Evolutionary conservation across 2,329 filamentous ascomycete species (phyloP).

Genomic region (Colletotrichum karsti): DNA sequence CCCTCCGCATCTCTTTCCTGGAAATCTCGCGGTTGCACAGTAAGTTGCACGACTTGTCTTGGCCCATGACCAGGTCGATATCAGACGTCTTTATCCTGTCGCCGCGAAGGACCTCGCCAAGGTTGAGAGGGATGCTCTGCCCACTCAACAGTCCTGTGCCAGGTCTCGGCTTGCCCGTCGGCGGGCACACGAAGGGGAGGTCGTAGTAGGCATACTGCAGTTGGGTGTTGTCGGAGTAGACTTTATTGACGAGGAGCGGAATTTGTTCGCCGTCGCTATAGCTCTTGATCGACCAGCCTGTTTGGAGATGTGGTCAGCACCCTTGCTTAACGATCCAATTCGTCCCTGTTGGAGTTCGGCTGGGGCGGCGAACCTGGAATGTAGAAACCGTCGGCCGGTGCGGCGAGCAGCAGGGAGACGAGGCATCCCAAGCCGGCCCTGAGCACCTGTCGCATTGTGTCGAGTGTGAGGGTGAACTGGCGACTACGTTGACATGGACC

Average conservation of each 20-base stretch:
- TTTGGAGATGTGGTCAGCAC: slow-evolving; percentile 21
- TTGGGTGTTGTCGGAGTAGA: slow-evolving; percentile 88
- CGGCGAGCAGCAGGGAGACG: slow-evolving; percentile 50
- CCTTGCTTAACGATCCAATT: too few relatives aligned
- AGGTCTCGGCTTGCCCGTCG: slow-evolving; percentile 71
- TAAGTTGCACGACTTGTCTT: slow-evolving; percentile 76
- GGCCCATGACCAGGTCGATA: slow-evolving; percentile 80
- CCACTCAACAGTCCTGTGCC: slow-evolving; percentile 78
- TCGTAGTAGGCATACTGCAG: slow-evolving; percentile 93
- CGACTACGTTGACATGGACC: background rate
- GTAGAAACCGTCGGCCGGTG: slow-evolving; percentile 75
- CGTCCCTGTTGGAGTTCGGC: slow-evolving; percentile 2
- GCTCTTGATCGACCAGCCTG: slow-evolving; percentile 83
- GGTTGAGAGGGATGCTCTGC: slow-evolving; percentile 81
- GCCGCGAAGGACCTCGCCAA: slow-evolving; percentile 87
- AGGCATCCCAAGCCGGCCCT: slow-evolving; percentile 46
- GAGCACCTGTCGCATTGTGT: slow-evolving; percentile 39
- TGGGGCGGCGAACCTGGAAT: slow-evolving; percentile 74
- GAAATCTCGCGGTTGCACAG: slow-evolving; percentile 77
- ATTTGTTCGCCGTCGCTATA: slow-evolving; percentile 81
- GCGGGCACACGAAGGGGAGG: slow-evolving; percentile 86
- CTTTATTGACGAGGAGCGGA: slow-evolving; percentile 90
- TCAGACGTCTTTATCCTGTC: slow-evolving; percentile 88
- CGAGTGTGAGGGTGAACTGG: background rate
- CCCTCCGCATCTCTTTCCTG: slow-evolving; percentile 70